These are phyloP conservation scores for Coelomomyces lativittatus DNA, from an alignment of 371 early-diverging fungal genomes.

Conservation along the genomic window DNA sequence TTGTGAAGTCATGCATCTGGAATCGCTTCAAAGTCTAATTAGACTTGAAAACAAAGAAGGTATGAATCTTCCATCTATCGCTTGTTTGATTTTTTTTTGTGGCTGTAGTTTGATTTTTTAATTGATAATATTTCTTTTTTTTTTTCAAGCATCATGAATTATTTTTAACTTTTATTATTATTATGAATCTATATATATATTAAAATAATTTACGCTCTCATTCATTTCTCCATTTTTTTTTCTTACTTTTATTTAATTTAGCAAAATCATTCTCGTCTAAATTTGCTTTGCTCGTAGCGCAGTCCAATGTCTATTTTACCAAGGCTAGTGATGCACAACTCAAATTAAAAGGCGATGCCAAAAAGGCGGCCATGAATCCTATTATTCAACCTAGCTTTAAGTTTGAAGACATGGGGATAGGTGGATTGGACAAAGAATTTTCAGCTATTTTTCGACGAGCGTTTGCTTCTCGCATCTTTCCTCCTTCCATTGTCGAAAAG, in stretches of 20 bases:
- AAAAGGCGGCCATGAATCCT: conserved; percentile 23
- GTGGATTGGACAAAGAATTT: conserved; percentile 96
- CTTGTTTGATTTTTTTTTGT: not conserved
- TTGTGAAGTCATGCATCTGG: conserved; percentile 45
- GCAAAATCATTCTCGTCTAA: conserved; percentile 3
- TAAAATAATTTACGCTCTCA: too few relatives aligned
- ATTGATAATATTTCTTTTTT: too few relatives aligned
- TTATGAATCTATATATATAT: too few relatives aligned
- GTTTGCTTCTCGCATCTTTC: conserved; percentile 97
- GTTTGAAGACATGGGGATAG: conserved; percentile 98
- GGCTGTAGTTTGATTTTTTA: too few relatives aligned
- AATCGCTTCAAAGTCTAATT: conserved; percentile 28
- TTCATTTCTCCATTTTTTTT: too few relatives aligned
- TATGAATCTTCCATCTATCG: not conserved
- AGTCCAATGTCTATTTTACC: conserved; percentile 48
- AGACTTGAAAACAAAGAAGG: conserved; percentile 8
- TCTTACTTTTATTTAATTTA: not conserved
- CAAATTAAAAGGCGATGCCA: conserved; percentile 48
- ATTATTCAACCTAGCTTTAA: conserved; percentile 87
- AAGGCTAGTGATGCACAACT: conserved; percentile 55
- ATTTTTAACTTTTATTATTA: too few relatives aligned
- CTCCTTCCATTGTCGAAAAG: conserved; percentile 84
- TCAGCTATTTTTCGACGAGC: conserved; percentile 95
- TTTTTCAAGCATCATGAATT: too few relatives aligned
- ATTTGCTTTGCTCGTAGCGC: conserved; percentile 51